Conservation (phyloP, 2,329 filamentous ascomycete genomes). For the Fusarium chuoi region DNA sequence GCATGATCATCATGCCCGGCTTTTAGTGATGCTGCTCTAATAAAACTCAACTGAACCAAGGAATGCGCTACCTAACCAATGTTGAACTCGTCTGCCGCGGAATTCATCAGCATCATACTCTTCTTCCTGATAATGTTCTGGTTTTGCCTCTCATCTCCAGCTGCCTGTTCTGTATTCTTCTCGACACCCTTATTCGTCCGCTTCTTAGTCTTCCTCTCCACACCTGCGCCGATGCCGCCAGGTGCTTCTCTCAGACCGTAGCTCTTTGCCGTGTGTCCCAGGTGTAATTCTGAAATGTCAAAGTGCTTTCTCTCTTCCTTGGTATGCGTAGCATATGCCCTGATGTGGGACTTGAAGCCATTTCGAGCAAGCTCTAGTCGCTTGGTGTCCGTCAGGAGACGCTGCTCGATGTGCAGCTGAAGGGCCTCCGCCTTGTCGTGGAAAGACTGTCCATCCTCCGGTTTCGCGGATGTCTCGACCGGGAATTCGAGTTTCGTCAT, state of each 20-base stretch:
- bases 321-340: slow-evolving; percentile 94
- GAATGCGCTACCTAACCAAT: slow-evolving; percentile 60
- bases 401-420: slow-evolving; percentile 69
- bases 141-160: slow-evolving; percentile 46
- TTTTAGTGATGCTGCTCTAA: slow-evolving; percentile 30
- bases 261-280: slow-evolving; percentile 93
- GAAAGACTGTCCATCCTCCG: slow-evolving; percentile 55
- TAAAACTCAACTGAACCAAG: slow-evolving; percentile 23
- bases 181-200: slow-evolving; percentile 46
- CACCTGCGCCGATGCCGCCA: slow-evolving; percentile 76
- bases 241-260: slow-evolving; percentile 92
- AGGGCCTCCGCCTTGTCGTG: slow-evolving; percentile 66
- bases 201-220: slow-evolving; percentile 60
- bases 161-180: slow-evolving; percentile 53
- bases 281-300: slow-evolving; percentile 88
- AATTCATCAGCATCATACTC: slow-evolving; percentile 73
- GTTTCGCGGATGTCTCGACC: slow-evolving; percentile 71
- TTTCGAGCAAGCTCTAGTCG: slow-evolving; percentile 83
- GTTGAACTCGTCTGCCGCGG: slow-evolving; percentile 74
- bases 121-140: slow-evolving; percentile 66
- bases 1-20: slow-evolving; percentile 22
- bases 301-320: slow-evolving; percentile 87
- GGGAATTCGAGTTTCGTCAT: slow-evolving; percentile 70
- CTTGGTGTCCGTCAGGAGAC: slow-evolving; percentile 68
- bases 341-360: slow-evolving; percentile 90